These are phyloP conservation scores for Umbelopsis sp. DNA, from an alignment of 192 early-diverging fungal genomes.

Conservation along the genomic window DNA sequence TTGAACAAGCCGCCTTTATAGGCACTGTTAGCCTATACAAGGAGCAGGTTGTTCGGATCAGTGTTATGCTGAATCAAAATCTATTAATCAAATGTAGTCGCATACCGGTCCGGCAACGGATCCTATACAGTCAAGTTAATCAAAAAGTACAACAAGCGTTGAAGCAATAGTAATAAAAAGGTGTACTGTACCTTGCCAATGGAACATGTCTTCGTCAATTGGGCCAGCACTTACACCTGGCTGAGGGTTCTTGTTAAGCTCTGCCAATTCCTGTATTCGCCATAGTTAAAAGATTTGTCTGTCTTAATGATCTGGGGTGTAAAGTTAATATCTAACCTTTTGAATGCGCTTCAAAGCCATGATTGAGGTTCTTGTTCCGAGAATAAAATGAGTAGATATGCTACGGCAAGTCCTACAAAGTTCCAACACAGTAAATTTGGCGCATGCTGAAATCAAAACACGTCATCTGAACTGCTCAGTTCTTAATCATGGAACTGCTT, in stretches of 20 bases:
- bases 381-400: too few species aligned
- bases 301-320: neutral
- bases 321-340: conserved; percentile 15
- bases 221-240: conserved; percentile 56
- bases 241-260: conserved; percentile 62
- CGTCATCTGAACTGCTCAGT: too few species aligned
- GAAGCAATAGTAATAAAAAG: neutral
- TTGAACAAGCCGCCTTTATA: conserved; percentile 77
- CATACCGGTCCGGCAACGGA: conserved; percentile 62
- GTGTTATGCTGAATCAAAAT: neutral
- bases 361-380: neutral
- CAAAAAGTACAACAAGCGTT: neutral
- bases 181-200: conserved; percentile 69
- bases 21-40: conserved; percentile 50
- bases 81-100: neutral
- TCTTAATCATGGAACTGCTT: too few species aligned
- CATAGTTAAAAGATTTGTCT: neutral
- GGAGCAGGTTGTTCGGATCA: neutral
- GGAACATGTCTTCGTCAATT: conserved; percentile 62
- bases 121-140: conserved; percentile 24
- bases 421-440: too few species aligned
- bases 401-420: too few species aligned
- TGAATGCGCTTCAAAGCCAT: conserved; percentile 45
- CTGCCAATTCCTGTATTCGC: conserved; percentile 60
- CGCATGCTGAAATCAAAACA: too few species aligned